A percentile compares a stretch with the other conserved stretches of the same genome.
phyloP scores from a whole-genome alignment of 164 flowering plant species.

The Macadamia tetraphylla region DNA sequence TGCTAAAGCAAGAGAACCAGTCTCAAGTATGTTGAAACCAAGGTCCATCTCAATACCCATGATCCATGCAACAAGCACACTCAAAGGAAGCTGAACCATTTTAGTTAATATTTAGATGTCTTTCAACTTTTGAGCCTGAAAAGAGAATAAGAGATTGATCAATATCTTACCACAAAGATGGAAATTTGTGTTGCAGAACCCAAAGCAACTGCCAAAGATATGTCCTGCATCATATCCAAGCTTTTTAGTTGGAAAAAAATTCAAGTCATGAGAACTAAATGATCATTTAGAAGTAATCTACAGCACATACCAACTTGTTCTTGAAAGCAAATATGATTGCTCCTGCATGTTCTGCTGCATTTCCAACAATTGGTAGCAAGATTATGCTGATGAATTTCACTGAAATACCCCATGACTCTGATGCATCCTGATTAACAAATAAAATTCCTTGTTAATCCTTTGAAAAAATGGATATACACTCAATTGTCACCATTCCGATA shows the following conservation, averaged over 20 bases:
- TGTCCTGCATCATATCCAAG: slow-evolving; percentile 54
- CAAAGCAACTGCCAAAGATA: slow-evolving; percentile 78
- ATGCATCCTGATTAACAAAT: slow-evolving; percentile 51
- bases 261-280: background rate
- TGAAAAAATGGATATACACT: background rate
- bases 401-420: slow-evolving; percentile 80
- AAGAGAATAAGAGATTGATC: background rate
- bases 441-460: background rate
- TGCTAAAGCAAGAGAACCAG: slow-evolving; percentile 62
- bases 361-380: slow-evolving; percentile 88
- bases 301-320: slow-evolving; percentile 73
- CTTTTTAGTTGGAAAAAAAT: background rate
- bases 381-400: slow-evolving; percentile 86
- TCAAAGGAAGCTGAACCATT: slow-evolving; percentile 58
- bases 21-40: slow-evolving; percentile 62
- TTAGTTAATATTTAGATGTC: background rate
- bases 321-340: slow-evolving; percentile 85
- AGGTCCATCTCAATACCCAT: slow-evolving; percentile 74
- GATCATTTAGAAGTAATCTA: background rate
- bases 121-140: background rate
- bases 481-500: no score
- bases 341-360: slow-evolving; percentile 96
- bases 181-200: slow-evolving; percentile 94
- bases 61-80: slow-evolving; percentile 69
- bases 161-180: slow-evolving; percentile 73